Evolutionary conservation across 202 grass and related monocot species (phyloP).

Genomic region (Panicum virgatum): DNA sequence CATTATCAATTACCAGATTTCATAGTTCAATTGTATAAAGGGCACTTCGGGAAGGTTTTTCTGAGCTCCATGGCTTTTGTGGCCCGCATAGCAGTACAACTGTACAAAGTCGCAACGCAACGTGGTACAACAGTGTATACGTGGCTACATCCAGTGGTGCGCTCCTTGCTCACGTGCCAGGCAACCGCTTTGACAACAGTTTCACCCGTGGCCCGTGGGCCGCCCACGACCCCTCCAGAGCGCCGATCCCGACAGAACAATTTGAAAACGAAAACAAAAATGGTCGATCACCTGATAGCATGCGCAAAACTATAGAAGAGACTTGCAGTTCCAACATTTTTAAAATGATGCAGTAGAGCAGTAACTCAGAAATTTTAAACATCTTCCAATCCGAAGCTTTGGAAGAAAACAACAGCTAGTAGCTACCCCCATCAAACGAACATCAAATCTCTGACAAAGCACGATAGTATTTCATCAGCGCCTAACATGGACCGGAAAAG

Average conservation of each 20-base stretch:
- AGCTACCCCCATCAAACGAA: background rate
- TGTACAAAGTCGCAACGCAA: no score
- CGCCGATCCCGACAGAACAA: no score
- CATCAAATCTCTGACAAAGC: constrained; percentile 8
- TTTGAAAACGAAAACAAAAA: no score
- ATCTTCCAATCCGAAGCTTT: background rate
- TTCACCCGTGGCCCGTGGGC: background rate
- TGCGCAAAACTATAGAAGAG: background rate
- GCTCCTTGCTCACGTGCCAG: background rate
- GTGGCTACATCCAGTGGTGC: background rate
- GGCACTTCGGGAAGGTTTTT: background rate
- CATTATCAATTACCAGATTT: no score
- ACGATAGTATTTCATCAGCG: background rate
- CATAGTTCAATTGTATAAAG: background rate
- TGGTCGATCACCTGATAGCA: no score
- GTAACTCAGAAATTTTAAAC: background rate
- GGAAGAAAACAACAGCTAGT: background rate
- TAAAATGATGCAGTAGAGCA: background rate
- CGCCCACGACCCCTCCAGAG: background rate
- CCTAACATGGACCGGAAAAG: background rate
- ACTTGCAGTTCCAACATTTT: background rate
- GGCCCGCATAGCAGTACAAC: background rate
- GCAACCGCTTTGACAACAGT: background rate
- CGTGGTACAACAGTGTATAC: constrained; percentile 10
- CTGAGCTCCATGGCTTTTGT: background rate